These are phyloP conservation scores for Avicennia marina DNA, from an alignment of 257 asterid species.

Conservation along the genomic window DNA sequence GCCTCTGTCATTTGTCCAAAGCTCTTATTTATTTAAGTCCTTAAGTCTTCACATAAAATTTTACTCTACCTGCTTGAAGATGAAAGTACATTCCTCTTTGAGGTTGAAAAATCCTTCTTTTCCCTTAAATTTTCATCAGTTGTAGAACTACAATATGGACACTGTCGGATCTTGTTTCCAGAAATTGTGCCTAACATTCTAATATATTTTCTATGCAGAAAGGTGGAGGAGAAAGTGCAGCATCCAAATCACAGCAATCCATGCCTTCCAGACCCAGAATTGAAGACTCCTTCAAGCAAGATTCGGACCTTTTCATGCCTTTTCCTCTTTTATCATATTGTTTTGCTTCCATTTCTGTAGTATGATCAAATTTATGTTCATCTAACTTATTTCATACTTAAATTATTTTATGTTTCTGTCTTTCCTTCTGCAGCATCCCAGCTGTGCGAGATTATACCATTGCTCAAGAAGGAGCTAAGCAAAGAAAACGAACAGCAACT, in stretches of 20 bases:
- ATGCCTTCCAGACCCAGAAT: constrained; percentile 1
- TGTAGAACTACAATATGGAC: not conserved
- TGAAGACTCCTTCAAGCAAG: constrained; percentile 25
- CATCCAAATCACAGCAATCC: not conserved
- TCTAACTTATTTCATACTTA: not conserved
- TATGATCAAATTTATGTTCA: not conserved
- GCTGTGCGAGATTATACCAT: not conserved
- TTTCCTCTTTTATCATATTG: not conserved
- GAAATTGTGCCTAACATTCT: not conserved
- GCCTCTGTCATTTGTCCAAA: not conserved
- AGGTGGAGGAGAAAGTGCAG: not conserved
- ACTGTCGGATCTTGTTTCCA: not conserved
- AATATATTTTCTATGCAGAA: constrained; percentile 16
- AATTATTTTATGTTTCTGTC: not conserved
- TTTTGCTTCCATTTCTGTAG: not conserved
- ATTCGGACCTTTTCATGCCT: not conserved
- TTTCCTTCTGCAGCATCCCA: constrained; percentile 15
- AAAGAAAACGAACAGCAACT: constrained; percentile 9
- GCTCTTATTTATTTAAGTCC: too few species aligned
- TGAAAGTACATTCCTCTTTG: not conserved
- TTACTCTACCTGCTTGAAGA: not conserved
- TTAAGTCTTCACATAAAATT: too few species aligned
- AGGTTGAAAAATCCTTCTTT: not conserved
- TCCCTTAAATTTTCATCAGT: too few species aligned
- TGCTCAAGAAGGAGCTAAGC: constrained; percentile 2